phyloP scores from a whole-genome alignment of 345 rosid species.

The Gossypium rotundifolium region DNA sequence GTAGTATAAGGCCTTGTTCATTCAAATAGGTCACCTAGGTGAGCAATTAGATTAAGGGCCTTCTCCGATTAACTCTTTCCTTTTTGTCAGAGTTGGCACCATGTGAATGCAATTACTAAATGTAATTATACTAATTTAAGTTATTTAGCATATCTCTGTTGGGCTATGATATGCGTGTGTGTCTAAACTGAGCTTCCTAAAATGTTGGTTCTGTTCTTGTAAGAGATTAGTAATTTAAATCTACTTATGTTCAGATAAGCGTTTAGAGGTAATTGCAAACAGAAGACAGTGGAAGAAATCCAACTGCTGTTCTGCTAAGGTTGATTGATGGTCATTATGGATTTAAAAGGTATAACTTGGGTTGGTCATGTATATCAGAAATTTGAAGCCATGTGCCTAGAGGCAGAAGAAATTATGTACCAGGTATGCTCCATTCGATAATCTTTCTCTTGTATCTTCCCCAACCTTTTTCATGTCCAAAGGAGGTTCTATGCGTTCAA shows the following conservation, averaged over 20 bases:
- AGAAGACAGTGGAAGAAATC: neutral
- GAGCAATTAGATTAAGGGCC: neutral
- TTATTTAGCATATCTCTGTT: neutral
- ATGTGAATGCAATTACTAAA: neutral
- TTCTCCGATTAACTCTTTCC: neutral
- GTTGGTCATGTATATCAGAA: slow-evolving; percentile 69
- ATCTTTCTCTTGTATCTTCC: neutral
- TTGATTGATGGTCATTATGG: slow-evolving; percentile 35
- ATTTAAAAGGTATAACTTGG: slow-evolving; percentile 62
- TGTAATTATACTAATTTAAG: neutral
- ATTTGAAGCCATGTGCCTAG: slow-evolving; percentile 87
- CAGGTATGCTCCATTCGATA: slow-evolving; percentile 38
- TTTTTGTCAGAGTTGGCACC: neutral
- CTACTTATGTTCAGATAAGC: neutral
- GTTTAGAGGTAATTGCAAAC: neutral
- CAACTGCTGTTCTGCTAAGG: neutral
- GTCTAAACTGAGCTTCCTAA: neutral
- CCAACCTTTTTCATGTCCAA: neutral
- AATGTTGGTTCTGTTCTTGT: neutral
- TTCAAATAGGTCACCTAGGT: neutral
- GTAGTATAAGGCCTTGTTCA: neutral
- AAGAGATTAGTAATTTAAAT: neutral
- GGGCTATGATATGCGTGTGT: neutral
- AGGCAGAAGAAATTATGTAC: slow-evolving; percentile 80
- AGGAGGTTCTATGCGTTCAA: neutral